Evolutionary conservation across 1,284 basidiomycete genomes (phyloP).

Genomic region (Rhodotorula glutinis): DNA sequence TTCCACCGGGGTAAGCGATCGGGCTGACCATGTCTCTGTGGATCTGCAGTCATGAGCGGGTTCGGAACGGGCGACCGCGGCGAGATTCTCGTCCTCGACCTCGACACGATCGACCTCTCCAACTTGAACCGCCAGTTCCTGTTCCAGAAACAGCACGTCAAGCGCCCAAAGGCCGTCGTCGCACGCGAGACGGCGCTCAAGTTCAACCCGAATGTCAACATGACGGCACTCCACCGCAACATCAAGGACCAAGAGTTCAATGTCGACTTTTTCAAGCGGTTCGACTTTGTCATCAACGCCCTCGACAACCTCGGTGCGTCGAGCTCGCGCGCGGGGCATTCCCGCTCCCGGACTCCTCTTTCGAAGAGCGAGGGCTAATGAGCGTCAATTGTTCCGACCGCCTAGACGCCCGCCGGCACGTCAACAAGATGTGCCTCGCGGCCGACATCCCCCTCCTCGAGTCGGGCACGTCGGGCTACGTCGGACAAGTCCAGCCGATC

Average conservation of each 20-base stretch:
- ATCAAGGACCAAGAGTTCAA: conserved; percentile 93
- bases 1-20: too few relatives aligned
- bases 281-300: conserved; percentile 92
- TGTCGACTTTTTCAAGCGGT: conserved; percentile 80
- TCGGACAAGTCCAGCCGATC: conserved; percentile 66
- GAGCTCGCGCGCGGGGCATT: not conserved
- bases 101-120: conserved; percentile 98
- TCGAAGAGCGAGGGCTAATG: not conserved
- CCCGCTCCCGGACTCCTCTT: too few relatives aligned
- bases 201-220: conserved; percentile 88
- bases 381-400: not conserved
- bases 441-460: conserved; percentile 87
- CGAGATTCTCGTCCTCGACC: conserved; percentile 60
- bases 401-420: conserved; percentile 78
- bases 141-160: conserved; percentile 95
- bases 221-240: conserved; percentile 87
- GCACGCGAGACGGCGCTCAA: conserved; percentile 81
- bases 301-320: conserved; percentile 79
- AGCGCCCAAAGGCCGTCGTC: conserved; percentile 89
- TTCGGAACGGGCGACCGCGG: conserved; percentile 23
- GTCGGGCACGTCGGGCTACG: conserved; percentile 92
- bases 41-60: conserved; percentile 38
- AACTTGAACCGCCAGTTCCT: conserved; percentile 98
- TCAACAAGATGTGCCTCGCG: conserved; percentile 96
- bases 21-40: not conserved